Evolutionary conservation across 768 basidiomycete species (phyloP), one percentile per base, ranked within the genome.

Genomic region (Butyriboletus loyo): DNA sequence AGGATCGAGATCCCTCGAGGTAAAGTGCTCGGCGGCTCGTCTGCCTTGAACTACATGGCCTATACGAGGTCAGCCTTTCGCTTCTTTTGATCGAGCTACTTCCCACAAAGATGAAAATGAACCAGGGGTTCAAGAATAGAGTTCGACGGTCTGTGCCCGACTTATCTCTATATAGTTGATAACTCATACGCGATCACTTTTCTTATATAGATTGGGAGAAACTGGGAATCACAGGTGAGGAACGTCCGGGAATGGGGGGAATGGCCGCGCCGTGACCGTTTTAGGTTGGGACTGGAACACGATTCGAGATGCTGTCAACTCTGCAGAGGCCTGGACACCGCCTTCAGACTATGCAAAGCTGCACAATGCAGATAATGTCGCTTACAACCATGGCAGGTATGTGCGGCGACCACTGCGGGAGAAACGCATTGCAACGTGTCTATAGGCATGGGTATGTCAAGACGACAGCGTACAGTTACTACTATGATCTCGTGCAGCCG

Each of bases 201-300:
- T 44, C 7, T 4, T 10, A 19, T 17, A 15, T 14, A 57, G 49
- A 61, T 21, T 54, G 49, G 56, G 42, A 58, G 30, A 54, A 57
- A 39, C 34, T 54, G 21, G 60, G 60, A 19, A 27, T 62, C 10
- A 38, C 44, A 48, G 51, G 60, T 61, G 39, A 50, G 60, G 30
- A 25, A 24, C 19, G 9, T n/a, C n/a, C n/a, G 22, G 19, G 11
- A 14, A 27, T 17, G 2, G 4, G 32, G 30, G 15, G n/a, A 4
- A 28, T 19, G 38, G 17, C 15, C 15, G 22, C 24, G 13, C 34
- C n/a, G 15, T 45, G 32, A 53, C 9, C 9, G 13, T 25, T 22
- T 41, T 25, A 61, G 59, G 59, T n/a, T 57, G 55, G 49, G 46
- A 58, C 37, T 58, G 52, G 57, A 37, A 46, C 25, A 50, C 43